Conservation (phyloP, 139 green algal genomes). For the Picochlorum sp. region DNA sequence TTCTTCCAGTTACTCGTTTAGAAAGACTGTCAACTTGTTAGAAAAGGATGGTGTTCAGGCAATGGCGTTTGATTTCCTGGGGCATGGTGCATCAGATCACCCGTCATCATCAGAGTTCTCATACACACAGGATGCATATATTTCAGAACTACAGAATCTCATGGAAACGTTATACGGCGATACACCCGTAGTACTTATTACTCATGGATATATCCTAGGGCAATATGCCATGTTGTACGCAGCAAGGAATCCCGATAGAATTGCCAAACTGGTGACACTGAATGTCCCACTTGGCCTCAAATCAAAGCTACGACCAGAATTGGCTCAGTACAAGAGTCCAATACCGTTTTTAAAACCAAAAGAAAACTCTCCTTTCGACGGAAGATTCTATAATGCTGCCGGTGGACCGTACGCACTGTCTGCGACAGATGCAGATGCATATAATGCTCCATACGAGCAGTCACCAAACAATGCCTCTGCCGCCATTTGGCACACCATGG, state of each 20-base stretch:
- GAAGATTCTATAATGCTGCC: constrained; percentile 36
- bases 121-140: constrained; percentile 43
- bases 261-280: constrained; percentile 57
- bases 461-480: constrained; percentile 30
- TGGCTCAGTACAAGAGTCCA: constrained; percentile 63
- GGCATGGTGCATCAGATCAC: constrained; percentile 47
- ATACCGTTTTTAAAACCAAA: constrained; percentile 63
- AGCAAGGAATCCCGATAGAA: constrained; percentile 32
- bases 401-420: constrained; percentile 54
- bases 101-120: constrained; percentile 44
- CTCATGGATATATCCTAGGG: constrained; percentile 57
- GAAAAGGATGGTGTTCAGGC: constrained; percentile 43
- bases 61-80: constrained; percentile 59
- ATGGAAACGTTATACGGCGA: constrained; percentile 36
- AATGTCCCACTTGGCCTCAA: constrained; percentile 57
- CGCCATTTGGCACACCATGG: constrained; percentile 48
- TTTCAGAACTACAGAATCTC: constrained; percentile 33
- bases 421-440: constrained; percentile 16
- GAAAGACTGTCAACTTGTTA: constrained; percentile 45
- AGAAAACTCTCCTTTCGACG: constrained; percentile 6
- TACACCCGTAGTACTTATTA: constrained; percentile 32
- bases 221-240: constrained; percentile 68
- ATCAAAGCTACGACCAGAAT: constrained; percentile 61
- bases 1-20: constrained; percentile 49
- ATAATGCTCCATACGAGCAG: constrained; percentile 29